Percentiles rank a stretch among this genome's conserved stretches.
phyloP scores from a whole-genome alignment of 805 yeast species.

The Cyberlindnera mississippiensis region DNA sequence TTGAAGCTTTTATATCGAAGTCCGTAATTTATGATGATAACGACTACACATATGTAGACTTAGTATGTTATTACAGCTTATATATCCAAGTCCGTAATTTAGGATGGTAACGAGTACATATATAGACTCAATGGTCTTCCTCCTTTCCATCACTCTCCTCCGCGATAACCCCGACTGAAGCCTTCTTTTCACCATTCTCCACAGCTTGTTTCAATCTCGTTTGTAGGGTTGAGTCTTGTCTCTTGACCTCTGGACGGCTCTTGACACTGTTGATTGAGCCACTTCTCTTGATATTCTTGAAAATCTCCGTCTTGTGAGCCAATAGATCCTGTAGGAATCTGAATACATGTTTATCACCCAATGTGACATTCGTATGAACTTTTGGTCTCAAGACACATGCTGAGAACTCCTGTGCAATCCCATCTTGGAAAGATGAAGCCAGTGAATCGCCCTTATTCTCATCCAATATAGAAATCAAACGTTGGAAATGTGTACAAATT shows the following conservation, averaged over 20 bases:
- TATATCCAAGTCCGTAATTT: too few species aligned
- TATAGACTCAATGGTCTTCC: too few species aligned
- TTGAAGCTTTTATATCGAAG: too few species aligned
- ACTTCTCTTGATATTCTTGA: slow-evolving; percentile 51
- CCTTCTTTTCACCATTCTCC: slow-evolving; percentile 13
- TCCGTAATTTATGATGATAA: not conserved
- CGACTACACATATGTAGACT: too few species aligned
- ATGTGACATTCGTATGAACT: slow-evolving; percentile 39
- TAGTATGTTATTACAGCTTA: too few species aligned
- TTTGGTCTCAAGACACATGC: slow-evolving; percentile 55
- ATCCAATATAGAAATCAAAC: slow-evolving; percentile 53
- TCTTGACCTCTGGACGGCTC: slow-evolving; percentile 8
- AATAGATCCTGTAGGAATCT: slow-evolving; percentile 61
- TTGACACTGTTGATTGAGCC: slow-evolving; percentile 6
- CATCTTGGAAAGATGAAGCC: slow-evolving; percentile 35
- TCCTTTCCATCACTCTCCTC: slow-evolving; percentile 3
- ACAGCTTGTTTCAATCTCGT: slow-evolving; percentile 26
- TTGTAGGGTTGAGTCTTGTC: slow-evolving; percentile 25
- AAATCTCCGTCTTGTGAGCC: slow-evolving; percentile 55
- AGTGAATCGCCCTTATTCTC: slow-evolving; percentile 38
- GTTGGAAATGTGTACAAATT: slow-evolving; percentile 66
- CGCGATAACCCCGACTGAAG: slow-evolving; percentile 3
- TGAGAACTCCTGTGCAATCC: slow-evolving; percentile 66
- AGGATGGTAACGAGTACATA: too few species aligned
- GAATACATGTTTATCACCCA: slow-evolving; percentile 55